These are phyloP conservation scores for Suhomyces bokatorum DNA, from an alignment of 1,139 yeast species.

Conservation along the genomic window DNA sequence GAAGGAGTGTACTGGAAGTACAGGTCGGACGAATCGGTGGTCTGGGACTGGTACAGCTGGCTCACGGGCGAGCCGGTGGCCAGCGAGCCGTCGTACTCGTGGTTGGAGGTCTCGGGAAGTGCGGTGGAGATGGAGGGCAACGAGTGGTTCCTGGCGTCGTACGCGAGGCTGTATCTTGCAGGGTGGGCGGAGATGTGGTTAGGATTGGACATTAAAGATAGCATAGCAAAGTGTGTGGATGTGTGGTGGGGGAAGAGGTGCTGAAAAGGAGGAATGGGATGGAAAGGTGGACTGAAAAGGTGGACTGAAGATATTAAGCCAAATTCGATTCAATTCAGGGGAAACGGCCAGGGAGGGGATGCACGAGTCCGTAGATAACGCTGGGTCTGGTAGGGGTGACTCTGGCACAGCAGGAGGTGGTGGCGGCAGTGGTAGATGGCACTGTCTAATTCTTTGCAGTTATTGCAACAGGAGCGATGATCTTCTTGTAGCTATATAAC, in stretches of 20 bases:
- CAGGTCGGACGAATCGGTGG: slow-evolving; percentile 2
- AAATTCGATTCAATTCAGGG: too few relatives aligned
- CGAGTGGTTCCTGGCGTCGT: not conserved
- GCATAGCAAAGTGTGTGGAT: slow-evolving; percentile 4
- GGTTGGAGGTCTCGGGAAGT: not conserved
- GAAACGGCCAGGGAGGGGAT: too few relatives aligned
- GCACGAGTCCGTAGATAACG: too few relatives aligned
- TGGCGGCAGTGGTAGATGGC: too few relatives aligned
- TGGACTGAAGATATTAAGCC: too few relatives aligned
- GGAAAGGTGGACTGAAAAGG: too few relatives aligned
- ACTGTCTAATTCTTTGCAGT: too few relatives aligned
- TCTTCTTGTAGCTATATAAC: too few relatives aligned
- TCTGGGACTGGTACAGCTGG: slow-evolving; percentile 1
- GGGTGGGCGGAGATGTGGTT: slow-evolving; percentile 2
- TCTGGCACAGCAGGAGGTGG: too few relatives aligned
- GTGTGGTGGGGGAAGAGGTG: not conserved
- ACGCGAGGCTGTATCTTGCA: slow-evolving; percentile 1
- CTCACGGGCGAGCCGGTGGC: slow-evolving; percentile 4
- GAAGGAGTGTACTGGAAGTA: slow-evolving; percentile 8
- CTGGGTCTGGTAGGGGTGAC: too few relatives aligned
- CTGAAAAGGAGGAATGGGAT: too few relatives aligned
- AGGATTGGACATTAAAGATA: slow-evolving; percentile 11
- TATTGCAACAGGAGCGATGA: too few relatives aligned
- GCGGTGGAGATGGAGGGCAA: slow-evolving; percentile 2
- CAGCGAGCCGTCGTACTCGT: slow-evolving; percentile 1